Base-by-base conservation (phyloP, 495 filamentous ascomycete species). In the Mycothermus thermophilus region DNA sequence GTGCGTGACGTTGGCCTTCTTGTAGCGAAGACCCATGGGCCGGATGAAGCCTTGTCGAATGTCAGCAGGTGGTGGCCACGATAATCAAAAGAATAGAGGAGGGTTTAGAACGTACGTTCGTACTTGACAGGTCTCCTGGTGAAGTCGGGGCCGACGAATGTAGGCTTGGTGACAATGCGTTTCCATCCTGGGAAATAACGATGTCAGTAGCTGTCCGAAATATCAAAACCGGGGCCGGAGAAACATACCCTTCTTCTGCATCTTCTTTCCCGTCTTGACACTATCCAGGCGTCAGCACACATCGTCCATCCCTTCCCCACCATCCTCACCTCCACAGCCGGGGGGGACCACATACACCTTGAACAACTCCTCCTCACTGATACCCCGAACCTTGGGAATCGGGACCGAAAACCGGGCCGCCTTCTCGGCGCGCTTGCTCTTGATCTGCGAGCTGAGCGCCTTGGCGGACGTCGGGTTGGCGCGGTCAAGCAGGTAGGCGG, bases 331-430 rank as follows among this genome's bases (percentile, higher is more conserved):
- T 19, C 27, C 18, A 12, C 14, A 23, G 6, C 23, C 12, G 14
- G 8, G n/a, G 11, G 20, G 28, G 2, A 24, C 8, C 27, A 51
- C 47, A 8, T 51, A 51, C 40, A 94, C 86, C 66, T 85, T 86
- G 67, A 99, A 96, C 77, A 94, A 88, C 65, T 99, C 92, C 68
- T 93, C 87, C 66, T 96, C 86, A 43, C 74, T 74, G 47, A 94
- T 94, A 41, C 92, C 92, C 50, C 77, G 67, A 19, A 95, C 88
- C 63, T 93, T 95, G 11, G 90, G 90, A 51, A 99, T 57, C 10
- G 92, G 90, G 30, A 99, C 90, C 25, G 71, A 73, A 54, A 93
- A 99, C 57, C 92, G 84, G n/a, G 90, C 90, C 14, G 85, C 84
- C 71, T 92, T 93, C 61, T 94, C 87, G 34, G 71, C 68, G 11